Percentiles rank a stretch among this genome's conserved stretches.
phyloP scores from a whole-genome alignment of 2,329 filamentous ascomycete species.

The Dactylellina parvicollis region DNA sequence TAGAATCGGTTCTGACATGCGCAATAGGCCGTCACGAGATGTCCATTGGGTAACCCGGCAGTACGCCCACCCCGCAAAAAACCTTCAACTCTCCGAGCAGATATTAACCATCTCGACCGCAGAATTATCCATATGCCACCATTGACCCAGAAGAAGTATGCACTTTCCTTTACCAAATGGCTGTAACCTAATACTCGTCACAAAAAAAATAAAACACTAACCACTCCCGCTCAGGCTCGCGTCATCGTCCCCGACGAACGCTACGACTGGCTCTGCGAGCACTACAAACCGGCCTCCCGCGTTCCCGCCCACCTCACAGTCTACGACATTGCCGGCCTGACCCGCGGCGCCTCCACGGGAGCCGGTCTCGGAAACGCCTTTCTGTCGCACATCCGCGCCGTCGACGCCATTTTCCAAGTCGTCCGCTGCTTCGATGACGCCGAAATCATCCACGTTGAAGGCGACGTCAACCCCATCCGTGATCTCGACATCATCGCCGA shows the following conservation, averaged over 20 bases:
- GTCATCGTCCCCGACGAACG: constrained; percentile 96
- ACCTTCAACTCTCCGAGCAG: constrained; percentile 38
- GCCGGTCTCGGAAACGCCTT: constrained; percentile 97
- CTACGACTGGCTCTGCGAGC: constrained; percentile 93
- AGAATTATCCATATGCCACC: constrained; percentile 99
- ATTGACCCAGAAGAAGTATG: constrained; percentile 89
- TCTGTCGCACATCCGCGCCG: constrained; percentile 96
- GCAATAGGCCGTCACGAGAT: constrained; percentile 85
- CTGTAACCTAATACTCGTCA: not conserved
- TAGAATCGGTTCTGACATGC: constrained; percentile 1
- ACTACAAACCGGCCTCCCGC: constrained; percentile 93
- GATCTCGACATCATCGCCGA: constrained; percentile 97
- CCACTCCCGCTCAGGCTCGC: constrained; percentile 67
- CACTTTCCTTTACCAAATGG: not conserved
- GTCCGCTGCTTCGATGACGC: constrained; percentile 98
- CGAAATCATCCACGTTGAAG: constrained; percentile 99
- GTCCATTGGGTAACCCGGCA: constrained; percentile 94
- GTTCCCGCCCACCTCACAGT: constrained; percentile 98
- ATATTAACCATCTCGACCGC: constrained; percentile 44
- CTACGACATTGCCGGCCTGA: constrained; percentile 98
- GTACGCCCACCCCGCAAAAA: constrained; percentile 67
- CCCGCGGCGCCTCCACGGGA: constrained; percentile 93
- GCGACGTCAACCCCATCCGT: constrained; percentile 92
- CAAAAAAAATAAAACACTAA: not conserved
- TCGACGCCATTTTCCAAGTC: constrained; percentile 97